phyloP scores from a whole-genome alignment of 1,284 basidiomycete species.

The Spongispora temasekensis region DNA sequence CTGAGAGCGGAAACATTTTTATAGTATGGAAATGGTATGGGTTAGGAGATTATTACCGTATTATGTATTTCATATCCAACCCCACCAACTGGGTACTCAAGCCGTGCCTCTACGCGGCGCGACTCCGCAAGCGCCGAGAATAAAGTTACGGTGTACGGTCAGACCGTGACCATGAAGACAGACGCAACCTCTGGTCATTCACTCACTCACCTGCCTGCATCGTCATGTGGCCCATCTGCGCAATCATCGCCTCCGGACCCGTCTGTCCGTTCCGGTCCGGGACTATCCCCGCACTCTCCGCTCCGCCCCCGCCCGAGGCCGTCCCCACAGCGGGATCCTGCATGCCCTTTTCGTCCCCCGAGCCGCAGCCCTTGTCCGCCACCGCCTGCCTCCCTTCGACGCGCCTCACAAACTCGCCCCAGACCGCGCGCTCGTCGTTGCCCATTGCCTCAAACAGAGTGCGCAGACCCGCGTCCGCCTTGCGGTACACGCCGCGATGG shows the following conservation, averaged over 20 bases:
- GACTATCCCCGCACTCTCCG: background rate
- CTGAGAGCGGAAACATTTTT: too few relatives aligned
- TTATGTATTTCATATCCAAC: too few relatives aligned
- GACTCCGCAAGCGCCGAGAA: too few relatives aligned
- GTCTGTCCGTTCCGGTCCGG: conserved; percentile 13
- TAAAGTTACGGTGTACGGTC: too few relatives aligned
- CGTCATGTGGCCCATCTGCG: conserved; percentile 23
- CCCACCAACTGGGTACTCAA: too few relatives aligned
- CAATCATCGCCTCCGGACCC: conserved; percentile 17
- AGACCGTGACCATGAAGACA: too few relatives aligned
- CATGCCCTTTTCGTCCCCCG: conserved; percentile 23
- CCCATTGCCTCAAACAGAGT: conserved; percentile 56
- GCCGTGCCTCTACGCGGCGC: too few relatives aligned
- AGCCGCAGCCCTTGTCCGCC: conserved; percentile 16
- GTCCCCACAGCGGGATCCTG: too few relatives aligned
- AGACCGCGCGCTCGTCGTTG: conserved; percentile 56
- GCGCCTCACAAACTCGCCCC: conserved; percentile 50
- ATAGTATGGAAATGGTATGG: too few relatives aligned
- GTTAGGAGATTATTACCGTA: too few relatives aligned
- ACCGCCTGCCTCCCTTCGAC: conserved; percentile 17
- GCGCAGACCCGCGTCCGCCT: conserved; percentile 48
- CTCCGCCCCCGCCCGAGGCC: conserved; percentile 14
- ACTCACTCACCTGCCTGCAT: conserved; percentile 21
- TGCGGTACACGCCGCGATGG: conserved; percentile 62
- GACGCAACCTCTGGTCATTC: background rate